These are phyloP conservation scores for Sisymbrium altissimum DNA, from an alignment of 345 rosid genomes.

Conservation along the genomic window DNA sequence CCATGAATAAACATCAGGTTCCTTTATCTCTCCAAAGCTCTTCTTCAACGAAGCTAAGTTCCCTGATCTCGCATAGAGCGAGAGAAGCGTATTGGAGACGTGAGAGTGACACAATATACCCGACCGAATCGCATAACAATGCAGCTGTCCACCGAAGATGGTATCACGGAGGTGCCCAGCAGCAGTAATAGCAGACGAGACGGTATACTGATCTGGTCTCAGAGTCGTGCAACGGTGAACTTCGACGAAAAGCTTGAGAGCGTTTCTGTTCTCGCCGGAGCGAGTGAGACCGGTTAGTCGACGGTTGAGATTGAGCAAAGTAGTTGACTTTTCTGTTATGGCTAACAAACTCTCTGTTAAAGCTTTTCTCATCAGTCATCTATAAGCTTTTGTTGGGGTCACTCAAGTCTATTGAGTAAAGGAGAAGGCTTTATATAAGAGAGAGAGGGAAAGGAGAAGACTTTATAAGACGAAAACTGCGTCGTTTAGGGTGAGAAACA, in stretches of 20 bases:
- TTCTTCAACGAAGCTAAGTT: slow-evolving; percentile 40
- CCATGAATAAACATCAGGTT: slow-evolving; percentile 68
- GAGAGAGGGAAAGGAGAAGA: background rate
- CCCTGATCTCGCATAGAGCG: slow-evolving; percentile 44
- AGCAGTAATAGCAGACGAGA: slow-evolving; percentile 56
- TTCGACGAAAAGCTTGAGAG: slow-evolving; percentile 49
- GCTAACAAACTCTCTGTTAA: slow-evolving; percentile 16
- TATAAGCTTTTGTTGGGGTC: background rate
- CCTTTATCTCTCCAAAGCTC: slow-evolving; percentile 46
- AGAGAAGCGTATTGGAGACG: slow-evolving; percentile 63
- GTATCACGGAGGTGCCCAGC: slow-evolving; percentile 47
- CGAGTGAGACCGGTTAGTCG: slow-evolving; percentile 44
- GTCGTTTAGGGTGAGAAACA: slow-evolving; percentile 1
- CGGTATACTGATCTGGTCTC: slow-evolving; percentile 62
- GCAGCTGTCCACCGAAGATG: slow-evolving; percentile 50
- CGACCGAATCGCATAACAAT: slow-evolving; percentile 49
- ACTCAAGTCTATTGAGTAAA: background rate
- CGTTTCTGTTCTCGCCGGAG: slow-evolving; percentile 43
- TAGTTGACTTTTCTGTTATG: slow-evolving; percentile 13
- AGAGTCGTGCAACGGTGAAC: slow-evolving; percentile 39
- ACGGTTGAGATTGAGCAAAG: slow-evolving; percentile 49
- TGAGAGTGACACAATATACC: slow-evolving; percentile 46
- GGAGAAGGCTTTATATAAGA: too few relatives aligned
- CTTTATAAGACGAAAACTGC: slow-evolving; percentile 6
- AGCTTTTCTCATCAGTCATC: slow-evolving; percentile 33